These are phyloP conservation scores for Scytalidium sp. DNA, from an alignment of 2,329 filamentous ascomycete genomes.

Conservation along the genomic window DNA sequence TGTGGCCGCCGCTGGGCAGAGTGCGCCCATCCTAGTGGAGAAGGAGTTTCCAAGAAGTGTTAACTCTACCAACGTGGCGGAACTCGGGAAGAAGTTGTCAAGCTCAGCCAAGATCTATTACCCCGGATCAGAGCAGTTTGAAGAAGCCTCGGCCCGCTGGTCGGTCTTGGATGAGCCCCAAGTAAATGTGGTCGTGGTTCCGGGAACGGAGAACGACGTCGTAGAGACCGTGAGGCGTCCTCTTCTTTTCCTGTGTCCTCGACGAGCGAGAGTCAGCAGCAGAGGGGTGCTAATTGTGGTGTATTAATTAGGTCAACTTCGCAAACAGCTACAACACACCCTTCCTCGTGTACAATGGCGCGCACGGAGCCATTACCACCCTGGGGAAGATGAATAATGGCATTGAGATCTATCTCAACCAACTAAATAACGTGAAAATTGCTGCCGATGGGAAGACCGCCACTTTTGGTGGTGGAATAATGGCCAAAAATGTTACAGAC, in stretches of 20 bases:
- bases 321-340: conserved; percentile 44
- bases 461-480: conserved; percentile 29
- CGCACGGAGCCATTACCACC: conserved; percentile 40
- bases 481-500: conserved; percentile 23
- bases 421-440: conserved; percentile 24
- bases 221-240: conserved; percentile 39
- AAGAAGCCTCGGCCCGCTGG: conserved; percentile 10
- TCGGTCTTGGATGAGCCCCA: conserved; percentile 40
- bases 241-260: background rate
- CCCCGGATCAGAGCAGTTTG: conserved; percentile 13
- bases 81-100: conserved; percentile 26
- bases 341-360: conserved; percentile 51
- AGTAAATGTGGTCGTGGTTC: conserved; percentile 44
- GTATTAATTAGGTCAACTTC: conserved; percentile 41
- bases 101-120: conserved; percentile 14
- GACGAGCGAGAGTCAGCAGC: background rate
- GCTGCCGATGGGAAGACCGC: conserved; percentile 25
- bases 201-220: conserved; percentile 46
- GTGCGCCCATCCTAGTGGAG: background rate
- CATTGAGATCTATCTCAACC: conserved; percentile 9
- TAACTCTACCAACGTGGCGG: conserved; percentile 26
- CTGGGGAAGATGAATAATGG: conserved; percentile 11
- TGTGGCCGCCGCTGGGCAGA: conserved; percentile 11
- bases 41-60: conserved; percentile 24
- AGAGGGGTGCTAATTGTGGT: background rate